Conservation (phyloP, 305 asterid species). For the Solanum chacoense region DNA sequence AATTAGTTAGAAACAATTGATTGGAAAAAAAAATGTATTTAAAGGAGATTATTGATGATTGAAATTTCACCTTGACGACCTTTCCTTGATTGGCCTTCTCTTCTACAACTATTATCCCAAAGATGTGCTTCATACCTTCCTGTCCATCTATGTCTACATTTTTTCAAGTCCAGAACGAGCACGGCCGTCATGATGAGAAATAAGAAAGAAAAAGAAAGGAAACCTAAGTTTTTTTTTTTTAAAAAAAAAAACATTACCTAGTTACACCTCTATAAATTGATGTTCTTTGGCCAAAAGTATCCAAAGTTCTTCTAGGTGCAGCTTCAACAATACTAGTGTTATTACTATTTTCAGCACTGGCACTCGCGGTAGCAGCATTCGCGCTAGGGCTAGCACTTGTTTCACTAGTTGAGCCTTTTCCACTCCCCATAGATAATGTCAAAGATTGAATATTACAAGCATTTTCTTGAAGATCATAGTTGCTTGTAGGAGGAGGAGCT, state of each 20-base stretch:
- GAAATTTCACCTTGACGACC: conserved; percentile 76
- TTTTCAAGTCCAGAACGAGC: not conserved
- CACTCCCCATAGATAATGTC: conserved; percentile 73
- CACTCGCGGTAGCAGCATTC: conserved; percentile 1
- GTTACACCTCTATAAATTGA: conserved; percentile 93
- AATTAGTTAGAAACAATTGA: not conserved
- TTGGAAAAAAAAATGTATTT: not conserved
- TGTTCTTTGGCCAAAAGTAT: conserved; percentile 92
- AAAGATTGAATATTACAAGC: conserved; percentile 53
- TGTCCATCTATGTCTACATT: conserved; percentile 84
- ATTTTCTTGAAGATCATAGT: conserved; percentile 39
- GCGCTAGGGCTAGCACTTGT: conserved; percentile 14
- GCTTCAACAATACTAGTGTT: conserved; percentile 47
- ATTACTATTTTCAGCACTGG: conserved; percentile 26
- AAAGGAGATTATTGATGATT: not conserved
- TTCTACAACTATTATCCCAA: conserved; percentile 94
- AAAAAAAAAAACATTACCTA: conserved; percentile 25
- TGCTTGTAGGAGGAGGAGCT: conserved; percentile 13
- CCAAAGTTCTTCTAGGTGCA: conserved; percentile 55
- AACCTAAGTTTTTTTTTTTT: not conserved
- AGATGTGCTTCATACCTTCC: conserved; percentile 95
- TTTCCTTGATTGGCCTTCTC: conserved; percentile 92
- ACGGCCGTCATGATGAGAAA: not conserved
- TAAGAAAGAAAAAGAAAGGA: not conserved
- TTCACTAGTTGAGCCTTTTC: conserved; percentile 49